phyloP scores from a whole-genome alignment of 352 stramenopile genomes.

The Phytopythium boreale region DNA sequence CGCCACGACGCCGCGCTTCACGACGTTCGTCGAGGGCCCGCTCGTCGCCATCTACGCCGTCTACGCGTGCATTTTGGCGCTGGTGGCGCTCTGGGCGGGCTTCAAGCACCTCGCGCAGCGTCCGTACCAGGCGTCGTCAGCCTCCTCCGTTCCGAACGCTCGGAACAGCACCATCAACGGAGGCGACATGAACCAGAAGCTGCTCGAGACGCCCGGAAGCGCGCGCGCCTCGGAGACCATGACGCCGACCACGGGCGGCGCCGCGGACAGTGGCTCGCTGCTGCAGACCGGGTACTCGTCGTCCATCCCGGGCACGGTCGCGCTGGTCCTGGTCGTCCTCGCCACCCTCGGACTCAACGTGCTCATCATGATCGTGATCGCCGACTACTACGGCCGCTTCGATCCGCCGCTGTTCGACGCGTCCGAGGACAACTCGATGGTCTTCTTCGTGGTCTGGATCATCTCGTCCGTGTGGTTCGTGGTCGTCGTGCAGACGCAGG shows the following conservation, averaged over 20 bases:
- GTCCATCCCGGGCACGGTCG: slow-evolving; percentile 9
- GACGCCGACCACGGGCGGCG: background rate
- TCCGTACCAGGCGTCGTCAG: background rate
- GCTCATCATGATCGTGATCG: slow-evolving; percentile 43
- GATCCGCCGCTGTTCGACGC: slow-evolving; percentile 21
- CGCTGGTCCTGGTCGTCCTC: slow-evolving; percentile 40
- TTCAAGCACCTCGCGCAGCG: slow-evolving; percentile 2
- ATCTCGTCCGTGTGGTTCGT: slow-evolving; percentile 14
- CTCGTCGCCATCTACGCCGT: slow-evolving; percentile 25
- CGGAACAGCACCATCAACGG: slow-evolving; percentile 5
- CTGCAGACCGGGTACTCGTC: slow-evolving; percentile 24
- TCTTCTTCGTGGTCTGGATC: slow-evolving; percentile 28
- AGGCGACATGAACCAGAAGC: slow-evolving; percentile 6
- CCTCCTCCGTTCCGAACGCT: background rate
- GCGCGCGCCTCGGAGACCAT: slow-evolving; percentile 4
- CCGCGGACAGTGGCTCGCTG: background rate
- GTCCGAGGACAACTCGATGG: slow-evolving; percentile 15
- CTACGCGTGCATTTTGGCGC: slow-evolving; percentile 12
- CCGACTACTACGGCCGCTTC: slow-evolving; percentile 48
- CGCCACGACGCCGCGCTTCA: slow-evolving; percentile 15
- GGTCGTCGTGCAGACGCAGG: slow-evolving; percentile 17
- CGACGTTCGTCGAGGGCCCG: slow-evolving; percentile 19
- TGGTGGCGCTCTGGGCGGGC: slow-evolving; percentile 7
- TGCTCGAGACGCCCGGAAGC: slow-evolving; percentile 5
- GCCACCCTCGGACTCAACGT: slow-evolving; percentile 37